phyloP scores from a whole-genome alignment of 768 basidiomycete genomes.

The Gymnopilus dilepis region DNA sequence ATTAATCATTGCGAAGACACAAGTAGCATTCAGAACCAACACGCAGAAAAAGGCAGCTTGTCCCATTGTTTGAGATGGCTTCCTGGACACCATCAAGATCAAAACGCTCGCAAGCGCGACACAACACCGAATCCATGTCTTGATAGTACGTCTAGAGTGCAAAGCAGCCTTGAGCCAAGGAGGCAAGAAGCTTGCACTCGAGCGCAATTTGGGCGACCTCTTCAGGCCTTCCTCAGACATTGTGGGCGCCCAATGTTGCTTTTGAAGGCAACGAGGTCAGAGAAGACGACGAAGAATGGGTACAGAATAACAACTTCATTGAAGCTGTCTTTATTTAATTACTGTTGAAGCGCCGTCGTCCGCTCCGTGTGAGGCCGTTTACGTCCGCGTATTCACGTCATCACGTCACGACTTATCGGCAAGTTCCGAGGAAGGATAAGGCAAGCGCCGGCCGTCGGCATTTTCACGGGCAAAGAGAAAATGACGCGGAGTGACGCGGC shows the following conservation, averaged over 20 bases:
- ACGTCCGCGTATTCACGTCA: neutral
- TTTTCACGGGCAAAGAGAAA: too few species aligned
- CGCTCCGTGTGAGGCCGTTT: slow-evolving; percentile 4
- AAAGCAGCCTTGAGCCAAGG: slow-evolving; percentile 40
- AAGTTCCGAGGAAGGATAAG: neutral
- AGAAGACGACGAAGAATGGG: neutral
- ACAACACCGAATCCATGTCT: slow-evolving; percentile 47
- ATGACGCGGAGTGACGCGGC: too few species aligned
- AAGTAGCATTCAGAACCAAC: slow-evolving; percentile 26
- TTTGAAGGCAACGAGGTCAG: neutral
- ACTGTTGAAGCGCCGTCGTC: too few species aligned
- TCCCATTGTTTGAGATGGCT: slow-evolving; percentile 41
- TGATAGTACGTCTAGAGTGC: slow-evolving; percentile 39
- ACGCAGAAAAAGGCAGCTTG: slow-evolving; percentile 47
- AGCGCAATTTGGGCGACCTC: neutral
- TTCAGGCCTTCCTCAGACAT: neutral
- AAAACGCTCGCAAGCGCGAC: slow-evolving; percentile 36
- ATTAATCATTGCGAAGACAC: neutral
- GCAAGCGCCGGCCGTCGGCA: neutral
- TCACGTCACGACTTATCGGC: neutral
- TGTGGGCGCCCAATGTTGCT: too few species aligned
- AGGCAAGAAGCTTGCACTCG: too few species aligned
- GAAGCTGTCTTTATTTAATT: neutral
- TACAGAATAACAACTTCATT: neutral
- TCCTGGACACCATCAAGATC: slow-evolving; percentile 40